Conservation (phyloP, 139 green algal genomes). For the Microglena sp. region DNA sequence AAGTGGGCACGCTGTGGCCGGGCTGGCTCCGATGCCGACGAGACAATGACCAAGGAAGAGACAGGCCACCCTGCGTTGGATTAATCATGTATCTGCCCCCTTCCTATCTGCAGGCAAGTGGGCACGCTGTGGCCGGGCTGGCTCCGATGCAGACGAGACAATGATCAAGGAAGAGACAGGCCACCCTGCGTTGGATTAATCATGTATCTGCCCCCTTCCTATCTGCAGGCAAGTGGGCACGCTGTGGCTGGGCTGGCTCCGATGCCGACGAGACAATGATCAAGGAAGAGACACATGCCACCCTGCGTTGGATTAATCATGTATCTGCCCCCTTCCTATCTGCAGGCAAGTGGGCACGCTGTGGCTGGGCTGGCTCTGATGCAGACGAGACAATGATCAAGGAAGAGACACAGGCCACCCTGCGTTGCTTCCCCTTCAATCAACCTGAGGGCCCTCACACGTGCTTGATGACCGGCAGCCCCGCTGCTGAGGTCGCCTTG, state of each 20-base stretch:
- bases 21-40: constrained; percentile 75
- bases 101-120: constrained; percentile 65
- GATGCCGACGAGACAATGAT: constrained; percentile 53
- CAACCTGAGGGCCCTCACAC: constrained; percentile 34
- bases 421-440: constrained; percentile 94
- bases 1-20: constrained; percentile 89
- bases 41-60: too few relatives aligned
- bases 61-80: too few relatives aligned
- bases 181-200: too few relatives aligned
- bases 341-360: constrained; percentile 86
- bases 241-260: constrained; percentile 68
- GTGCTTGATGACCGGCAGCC: constrained; percentile 77
- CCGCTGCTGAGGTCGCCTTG: constrained; percentile 77
- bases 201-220: too few relatives aligned
- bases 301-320: background rate
- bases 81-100: too few relatives aligned
- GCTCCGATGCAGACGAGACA: constrained; percentile 75
- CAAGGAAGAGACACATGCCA: background rate
- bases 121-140: constrained; percentile 81
- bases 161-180: constrained; percentile 94
- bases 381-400: constrained; percentile 83
- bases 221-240: constrained; percentile 77
- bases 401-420: constrained; percentile 77
- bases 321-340: background rate
- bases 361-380: constrained; percentile 73